Evolutionary conservation across 257 asterid species (phyloP).

Genomic region (Solanum piurae): DNA sequence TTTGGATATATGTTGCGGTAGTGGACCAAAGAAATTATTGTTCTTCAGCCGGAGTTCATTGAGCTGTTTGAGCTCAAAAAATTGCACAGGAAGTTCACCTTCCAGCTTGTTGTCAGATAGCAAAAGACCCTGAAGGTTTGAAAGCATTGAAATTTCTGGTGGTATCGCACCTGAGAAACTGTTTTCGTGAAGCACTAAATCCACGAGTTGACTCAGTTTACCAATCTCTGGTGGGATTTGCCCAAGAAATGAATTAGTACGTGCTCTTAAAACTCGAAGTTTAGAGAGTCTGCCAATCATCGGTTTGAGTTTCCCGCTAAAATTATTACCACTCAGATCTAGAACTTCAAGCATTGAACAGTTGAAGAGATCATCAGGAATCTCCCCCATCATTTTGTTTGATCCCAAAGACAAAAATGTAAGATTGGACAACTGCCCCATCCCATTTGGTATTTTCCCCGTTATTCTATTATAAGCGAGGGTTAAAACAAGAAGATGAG

Average conservation of each 20-base stretch:
- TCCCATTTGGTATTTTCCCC: conserved; percentile 46
- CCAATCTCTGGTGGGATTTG: conserved; percentile 56
- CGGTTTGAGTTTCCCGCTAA: conserved; percentile 35
- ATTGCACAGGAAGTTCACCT: conserved; percentile 44
- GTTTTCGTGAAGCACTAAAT: conserved; percentile 37
- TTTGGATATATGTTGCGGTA: conserved; percentile 41
- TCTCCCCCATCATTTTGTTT: conserved; percentile 36
- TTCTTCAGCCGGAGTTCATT: conserved; percentile 39
- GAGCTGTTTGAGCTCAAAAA: conserved; percentile 41
- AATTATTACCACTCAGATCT: conserved; percentile 28
- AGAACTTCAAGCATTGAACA: conserved; percentile 41
- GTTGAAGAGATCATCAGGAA: conserved; percentile 56
- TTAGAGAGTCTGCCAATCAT: conserved; percentile 33
- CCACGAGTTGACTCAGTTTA: conserved; percentile 30
- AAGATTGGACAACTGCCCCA: conserved; percentile 38
- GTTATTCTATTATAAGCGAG: conserved; percentile 24
- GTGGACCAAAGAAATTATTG: conserved; percentile 39
- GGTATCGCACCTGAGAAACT: conserved; percentile 55
- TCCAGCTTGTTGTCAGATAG: conserved; percentile 34
- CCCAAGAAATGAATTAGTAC: conserved; percentile 32
- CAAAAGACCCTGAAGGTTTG: conserved; percentile 48
- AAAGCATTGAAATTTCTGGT: conserved; percentile 39
- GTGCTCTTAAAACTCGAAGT: conserved; percentile 29
- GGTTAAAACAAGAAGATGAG: conserved; percentile 33
- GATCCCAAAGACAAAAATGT: conserved; percentile 34